phyloP scores from a whole-genome alignment of 75 land plant genomes.

The Selaginella moellendorffii region DNA sequence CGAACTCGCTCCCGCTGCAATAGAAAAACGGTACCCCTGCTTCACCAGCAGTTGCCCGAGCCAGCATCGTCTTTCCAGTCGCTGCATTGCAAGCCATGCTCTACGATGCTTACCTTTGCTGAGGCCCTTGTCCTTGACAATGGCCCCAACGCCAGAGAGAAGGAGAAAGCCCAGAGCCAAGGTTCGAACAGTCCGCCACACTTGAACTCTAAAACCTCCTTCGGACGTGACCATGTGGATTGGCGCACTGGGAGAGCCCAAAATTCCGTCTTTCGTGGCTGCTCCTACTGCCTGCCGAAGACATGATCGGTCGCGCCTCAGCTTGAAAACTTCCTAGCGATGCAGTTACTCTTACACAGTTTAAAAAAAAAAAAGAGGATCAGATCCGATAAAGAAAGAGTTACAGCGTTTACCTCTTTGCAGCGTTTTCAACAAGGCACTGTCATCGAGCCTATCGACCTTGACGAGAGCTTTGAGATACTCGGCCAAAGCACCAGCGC shows the following conservation, averaged over 20 bases:
- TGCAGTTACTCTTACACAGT: constrained; percentile 31
- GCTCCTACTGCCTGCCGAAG: constrained; percentile 44
- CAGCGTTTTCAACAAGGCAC: constrained; percentile 65
- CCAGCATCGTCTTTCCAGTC: too few relatives aligned
- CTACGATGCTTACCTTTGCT: constrained; percentile 72
- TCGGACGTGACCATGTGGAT: constrained; percentile 90
- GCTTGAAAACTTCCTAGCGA: constrained; percentile 14
- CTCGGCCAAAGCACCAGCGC: constrained; percentile 69
- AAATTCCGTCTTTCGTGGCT: constrained; percentile 62
- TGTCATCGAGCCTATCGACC: constrained; percentile 80
- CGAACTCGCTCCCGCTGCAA: too few relatives aligned
- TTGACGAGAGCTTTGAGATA: constrained; percentile 88
- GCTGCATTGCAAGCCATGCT: too few relatives aligned
- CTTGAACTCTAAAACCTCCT: constrained; percentile 79
- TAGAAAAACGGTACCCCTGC: too few relatives aligned
- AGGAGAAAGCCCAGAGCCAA: constrained; percentile 72
- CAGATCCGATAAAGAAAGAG: background rate
- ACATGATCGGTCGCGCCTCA: constrained; percentile 12
- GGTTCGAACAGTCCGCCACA: constrained; percentile 85
- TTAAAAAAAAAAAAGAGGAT: too few relatives aligned
- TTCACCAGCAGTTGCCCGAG: too few relatives aligned
- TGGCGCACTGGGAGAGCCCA: constrained; percentile 80
- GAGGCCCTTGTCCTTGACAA: constrained; percentile 80
- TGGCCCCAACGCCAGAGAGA: constrained; percentile 84
- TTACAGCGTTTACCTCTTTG: constrained; percentile 51